Percentiles rank a stretch among this genome's conserved stretches.
phyloP scores from a whole-genome alignment of 2,329 filamentous ascomycete genomes.

The Macroventuria anomochaeta region DNA sequence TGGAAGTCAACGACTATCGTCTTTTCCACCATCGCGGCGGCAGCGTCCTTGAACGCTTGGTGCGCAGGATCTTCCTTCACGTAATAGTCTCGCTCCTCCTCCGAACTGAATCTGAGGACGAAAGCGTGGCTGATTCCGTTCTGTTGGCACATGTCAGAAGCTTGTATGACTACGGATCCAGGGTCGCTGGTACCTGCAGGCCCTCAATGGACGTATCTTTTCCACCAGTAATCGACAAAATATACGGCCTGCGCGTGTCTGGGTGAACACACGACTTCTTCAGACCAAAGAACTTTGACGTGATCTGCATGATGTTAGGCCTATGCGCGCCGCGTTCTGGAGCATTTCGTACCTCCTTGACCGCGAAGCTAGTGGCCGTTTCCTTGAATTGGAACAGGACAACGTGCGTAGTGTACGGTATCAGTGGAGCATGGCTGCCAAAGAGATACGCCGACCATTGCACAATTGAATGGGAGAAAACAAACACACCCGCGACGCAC shows the following conservation, averaged over 20 bases:
- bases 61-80: constrained; percentile 51
- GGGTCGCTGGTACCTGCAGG: constrained; percentile 35
- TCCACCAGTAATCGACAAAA: constrained; percentile 40
- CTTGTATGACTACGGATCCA: constrained; percentile 46
- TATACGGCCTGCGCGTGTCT: constrained; percentile 34
- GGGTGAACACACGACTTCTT: constrained; percentile 42
- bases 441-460: constrained; percentile 28
- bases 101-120: constrained; percentile 50
- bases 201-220: constrained; percentile 44
- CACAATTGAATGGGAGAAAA: constrained; percentile 30
- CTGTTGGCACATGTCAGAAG: constrained; percentile 54
- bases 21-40: constrained; percentile 46
- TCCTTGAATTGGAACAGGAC: constrained; percentile 46
- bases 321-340: constrained; percentile 1
- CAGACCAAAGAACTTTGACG: constrained; percentile 38
- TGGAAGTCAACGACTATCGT: constrained; percentile 52
- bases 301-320: constrained; percentile 32
- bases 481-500: constrained; percentile 18
- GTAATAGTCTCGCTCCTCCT: constrained; percentile 54
- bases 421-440: constrained; percentile 21
- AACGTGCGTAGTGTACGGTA: constrained; percentile 39
- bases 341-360: constrained; percentile 37
- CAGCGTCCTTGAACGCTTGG: constrained; percentile 47
- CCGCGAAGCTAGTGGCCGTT: constrained; percentile 27
- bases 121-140: constrained; percentile 54